These are phyloP conservation scores for Neoconidiobolus thromboides DNA, from an alignment of 371 early-diverging fungal species.

Conservation along the genomic window DNA sequence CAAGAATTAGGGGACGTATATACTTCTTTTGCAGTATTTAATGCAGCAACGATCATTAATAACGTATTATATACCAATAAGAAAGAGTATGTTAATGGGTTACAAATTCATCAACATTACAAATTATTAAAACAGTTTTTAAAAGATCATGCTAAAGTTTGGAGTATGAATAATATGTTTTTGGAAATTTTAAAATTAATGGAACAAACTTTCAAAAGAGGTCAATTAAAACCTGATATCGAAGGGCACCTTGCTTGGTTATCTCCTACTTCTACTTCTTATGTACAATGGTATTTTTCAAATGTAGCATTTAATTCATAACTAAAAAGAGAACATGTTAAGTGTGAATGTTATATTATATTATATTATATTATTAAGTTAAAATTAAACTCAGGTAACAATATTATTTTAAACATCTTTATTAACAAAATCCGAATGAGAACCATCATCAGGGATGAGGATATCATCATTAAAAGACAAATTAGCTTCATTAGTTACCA, in stretches of 20 bases:
- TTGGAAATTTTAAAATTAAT: conserved; percentile 3
- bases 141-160: background rate
- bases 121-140: background rate
- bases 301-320: background rate
- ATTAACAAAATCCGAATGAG: no score
- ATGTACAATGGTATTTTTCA: conserved; percentile 6
- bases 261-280: conserved; percentile 3
- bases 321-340: no score
- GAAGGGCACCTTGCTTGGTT: background rate
- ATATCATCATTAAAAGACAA: no score
- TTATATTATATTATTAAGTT: no score
- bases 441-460: no score
- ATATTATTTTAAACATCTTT: no score
- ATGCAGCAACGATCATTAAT: conserved; percentile 3
- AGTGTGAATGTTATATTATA: no score
- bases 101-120: background rate
- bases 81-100: background rate
- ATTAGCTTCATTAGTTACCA: no score
- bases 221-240: background rate
- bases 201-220: background rate
- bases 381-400: no score
- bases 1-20: background rate
- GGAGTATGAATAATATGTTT: conserved; percentile 6
- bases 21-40: conserved; percentile 5
- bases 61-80: background rate